These are phyloP conservation scores for Obelidium mucronatum DNA, from an alignment of 192 early-diverging fungal species.

Conservation along the genomic window DNA sequence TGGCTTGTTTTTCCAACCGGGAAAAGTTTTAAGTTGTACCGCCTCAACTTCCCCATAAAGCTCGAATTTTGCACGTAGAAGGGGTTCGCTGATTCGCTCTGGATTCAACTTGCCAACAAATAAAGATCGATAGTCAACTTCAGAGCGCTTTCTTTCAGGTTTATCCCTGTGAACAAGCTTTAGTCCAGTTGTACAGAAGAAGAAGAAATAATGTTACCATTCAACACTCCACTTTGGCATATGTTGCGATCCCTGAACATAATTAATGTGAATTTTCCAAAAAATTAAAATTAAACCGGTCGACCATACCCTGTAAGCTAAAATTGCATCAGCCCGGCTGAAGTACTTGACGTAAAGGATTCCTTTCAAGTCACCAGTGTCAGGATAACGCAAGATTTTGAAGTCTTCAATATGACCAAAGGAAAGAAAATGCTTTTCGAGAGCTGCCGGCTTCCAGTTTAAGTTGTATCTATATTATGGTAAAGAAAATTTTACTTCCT, in stretches of 20 bases:
- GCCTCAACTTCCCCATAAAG: conserved; percentile 22
- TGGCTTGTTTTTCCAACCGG: background rate
- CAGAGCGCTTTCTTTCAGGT: background rate
- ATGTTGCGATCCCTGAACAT: no score
- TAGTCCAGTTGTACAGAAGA: background rate
- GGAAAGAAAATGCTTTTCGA: conserved; percentile 7
- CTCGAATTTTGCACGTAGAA: conserved; percentile 24
- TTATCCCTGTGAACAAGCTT: conserved; percentile 18
- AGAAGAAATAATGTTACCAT: no score
- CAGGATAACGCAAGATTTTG: conserved; percentile 7
- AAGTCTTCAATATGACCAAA: conserved; percentile 38
- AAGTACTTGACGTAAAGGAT: conserved; percentile 34
- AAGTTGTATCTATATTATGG: conserved; percentile 18
- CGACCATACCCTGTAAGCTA: conserved; percentile 10
- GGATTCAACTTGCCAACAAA: conserved; percentile 29
- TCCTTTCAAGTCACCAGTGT: conserved; percentile 20
- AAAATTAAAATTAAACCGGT: no score
- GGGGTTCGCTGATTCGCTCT: conserved; percentile 13
- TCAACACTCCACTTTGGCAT: no score
- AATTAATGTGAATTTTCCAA: no score
- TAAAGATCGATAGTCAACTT: conserved; percentile 9
- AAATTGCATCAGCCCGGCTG: conserved; percentile 36
- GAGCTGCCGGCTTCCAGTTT: background rate
- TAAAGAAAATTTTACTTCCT: background rate
- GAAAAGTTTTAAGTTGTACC: background rate